Percentiles rank a stretch among this genome's conserved stretches.
Conservation (phyloP, 768 basidiomycete species). For the Mycena leptocephala region DNA sequence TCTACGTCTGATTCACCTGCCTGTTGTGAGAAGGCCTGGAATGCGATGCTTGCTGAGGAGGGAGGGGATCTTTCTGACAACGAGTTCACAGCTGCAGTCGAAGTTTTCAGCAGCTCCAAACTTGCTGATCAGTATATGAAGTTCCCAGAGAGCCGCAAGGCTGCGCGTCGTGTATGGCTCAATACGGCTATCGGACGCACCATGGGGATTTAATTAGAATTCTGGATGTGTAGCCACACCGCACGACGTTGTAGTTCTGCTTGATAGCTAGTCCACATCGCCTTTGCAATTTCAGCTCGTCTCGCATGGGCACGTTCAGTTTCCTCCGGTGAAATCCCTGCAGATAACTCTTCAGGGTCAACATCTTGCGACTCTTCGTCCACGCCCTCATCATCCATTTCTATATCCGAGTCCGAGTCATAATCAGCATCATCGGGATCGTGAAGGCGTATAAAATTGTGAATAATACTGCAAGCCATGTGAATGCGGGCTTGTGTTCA, state of each 20-base stretch:
- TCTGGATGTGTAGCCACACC: no score
- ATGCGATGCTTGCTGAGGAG: neutral
- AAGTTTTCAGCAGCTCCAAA: constrained; percentile 6
- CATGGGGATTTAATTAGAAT: no score
- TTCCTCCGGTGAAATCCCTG: neutral
- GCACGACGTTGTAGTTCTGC: neutral
- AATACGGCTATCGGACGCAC: no score
- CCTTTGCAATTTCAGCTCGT: neutral
- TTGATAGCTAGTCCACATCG: neutral
- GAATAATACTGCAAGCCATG: constrained; percentile 31
- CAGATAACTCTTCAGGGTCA: neutral
- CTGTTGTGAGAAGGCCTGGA: neutral
- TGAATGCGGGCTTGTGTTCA: constrained; percentile 37
- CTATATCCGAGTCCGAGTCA: neutral
- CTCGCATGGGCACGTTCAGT: neutral
- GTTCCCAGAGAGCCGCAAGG: no score
- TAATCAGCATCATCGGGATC: constrained; percentile 14
- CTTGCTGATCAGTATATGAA: no score
- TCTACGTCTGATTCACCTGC: neutral
- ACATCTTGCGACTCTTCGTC: neutral
- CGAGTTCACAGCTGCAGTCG: neutral
- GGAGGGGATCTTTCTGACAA: no score
- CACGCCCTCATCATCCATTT: neutral
- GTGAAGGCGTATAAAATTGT: constrained; percentile 41
- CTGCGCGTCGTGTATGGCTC: no score